A percentile compares a stretch with the other conserved stretches of the same genome.
Evolutionary conservation across 1,284 basidiomycete species (phyloP).

Genomic region (Cryptococcus depauperatus): DNA sequence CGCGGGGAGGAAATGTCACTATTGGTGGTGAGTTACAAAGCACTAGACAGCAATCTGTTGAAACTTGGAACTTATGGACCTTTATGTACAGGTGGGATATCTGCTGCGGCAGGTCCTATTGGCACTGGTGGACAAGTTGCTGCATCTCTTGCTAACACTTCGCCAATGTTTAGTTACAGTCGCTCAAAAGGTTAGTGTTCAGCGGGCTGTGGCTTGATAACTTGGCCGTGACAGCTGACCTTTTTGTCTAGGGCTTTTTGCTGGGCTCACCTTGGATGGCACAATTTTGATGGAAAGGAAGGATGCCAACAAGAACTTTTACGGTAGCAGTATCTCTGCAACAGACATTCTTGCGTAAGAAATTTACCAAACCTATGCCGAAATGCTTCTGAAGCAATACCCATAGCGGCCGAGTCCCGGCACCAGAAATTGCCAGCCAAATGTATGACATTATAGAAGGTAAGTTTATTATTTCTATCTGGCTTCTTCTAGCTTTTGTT

Average conservation of each 20-base stretch:
- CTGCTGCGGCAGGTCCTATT: slow-evolving; percentile 80
- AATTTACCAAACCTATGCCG: background rate
- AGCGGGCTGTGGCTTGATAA: background rate
- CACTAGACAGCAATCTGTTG: background rate
- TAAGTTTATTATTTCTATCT: slow-evolving; percentile 47
- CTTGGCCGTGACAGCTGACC: background rate
- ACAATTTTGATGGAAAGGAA: slow-evolving; percentile 91
- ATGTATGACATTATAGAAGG: slow-evolving; percentile 90
- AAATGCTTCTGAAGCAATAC: background rate
- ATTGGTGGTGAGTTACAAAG: slow-evolving; percentile 56
- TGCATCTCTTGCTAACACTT: slow-evolving; percentile 77
- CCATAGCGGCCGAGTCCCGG: slow-evolving; percentile 72
- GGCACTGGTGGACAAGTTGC: slow-evolving; percentile 90
- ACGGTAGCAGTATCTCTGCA: slow-evolving; percentile 83
- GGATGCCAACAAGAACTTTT: slow-evolving; percentile 90
- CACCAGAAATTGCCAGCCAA: slow-evolving; percentile 86
- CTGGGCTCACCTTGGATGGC: slow-evolving; percentile 89
- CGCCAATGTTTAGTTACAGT: slow-evolving; percentile 96
- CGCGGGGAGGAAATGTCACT: slow-evolving; percentile 89
- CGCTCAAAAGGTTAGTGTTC: slow-evolving; percentile 71
- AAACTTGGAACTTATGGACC: background rate
- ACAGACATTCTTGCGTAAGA: slow-evolving; percentile 65
- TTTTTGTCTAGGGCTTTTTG: slow-evolving; percentile 67
- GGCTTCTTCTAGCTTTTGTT: slow-evolving; percentile 42
- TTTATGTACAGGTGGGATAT: slow-evolving; percentile 56